Conservation (phyloP, 768 basidiomycete species). For the Amanita subjunquillea region DNA sequence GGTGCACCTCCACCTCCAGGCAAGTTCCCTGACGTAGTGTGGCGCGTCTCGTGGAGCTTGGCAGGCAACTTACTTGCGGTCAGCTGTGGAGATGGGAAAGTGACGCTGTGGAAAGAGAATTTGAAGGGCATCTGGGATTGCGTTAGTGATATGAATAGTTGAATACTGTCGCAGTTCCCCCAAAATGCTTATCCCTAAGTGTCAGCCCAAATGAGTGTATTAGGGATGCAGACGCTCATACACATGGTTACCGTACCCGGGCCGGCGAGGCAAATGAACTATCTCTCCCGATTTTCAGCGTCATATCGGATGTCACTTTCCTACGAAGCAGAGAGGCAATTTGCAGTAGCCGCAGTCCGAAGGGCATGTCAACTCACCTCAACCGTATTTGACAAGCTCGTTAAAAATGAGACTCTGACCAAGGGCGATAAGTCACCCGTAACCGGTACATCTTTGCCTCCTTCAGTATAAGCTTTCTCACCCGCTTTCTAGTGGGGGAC, state of each 20-base stretch:
- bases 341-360: slow-evolving; percentile 82
- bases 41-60: slow-evolving; percentile 98
- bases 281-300: slow-evolving; percentile 3
- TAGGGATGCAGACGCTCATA: no score
- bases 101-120: slow-evolving; percentile 97
- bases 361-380: slow-evolving; percentile 79
- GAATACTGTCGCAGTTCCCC: slow-evolving; percentile 9
- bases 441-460: slow-evolving; percentile 40
- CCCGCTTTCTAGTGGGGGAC: slow-evolving; percentile 62
- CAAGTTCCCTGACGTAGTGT: slow-evolving; percentile 94
- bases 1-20: slow-evolving; percentile 39
- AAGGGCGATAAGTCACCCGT: slow-evolving; percentile 93
- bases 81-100: slow-evolving; percentile 96
- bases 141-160: slow-evolving; percentile 90
- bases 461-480: not conserved
- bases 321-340: slow-evolving; percentile 60
- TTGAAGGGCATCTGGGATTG: slow-evolving; percentile 94
- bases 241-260: no score
- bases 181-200: no score
- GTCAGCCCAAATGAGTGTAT: no score
- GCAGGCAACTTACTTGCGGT: slow-evolving; percentile 95
- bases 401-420: slow-evolving; percentile 75
- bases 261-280: not conserved
- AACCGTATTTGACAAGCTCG: slow-evolving; percentile 77
- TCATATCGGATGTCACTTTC: slow-evolving; percentile 37